Evolutionary conservation across 768 basidiomycete species (phyloP), one percentile per base, ranked within the genome.

Genomic region (Phlebiopsis gigantea): DNA sequence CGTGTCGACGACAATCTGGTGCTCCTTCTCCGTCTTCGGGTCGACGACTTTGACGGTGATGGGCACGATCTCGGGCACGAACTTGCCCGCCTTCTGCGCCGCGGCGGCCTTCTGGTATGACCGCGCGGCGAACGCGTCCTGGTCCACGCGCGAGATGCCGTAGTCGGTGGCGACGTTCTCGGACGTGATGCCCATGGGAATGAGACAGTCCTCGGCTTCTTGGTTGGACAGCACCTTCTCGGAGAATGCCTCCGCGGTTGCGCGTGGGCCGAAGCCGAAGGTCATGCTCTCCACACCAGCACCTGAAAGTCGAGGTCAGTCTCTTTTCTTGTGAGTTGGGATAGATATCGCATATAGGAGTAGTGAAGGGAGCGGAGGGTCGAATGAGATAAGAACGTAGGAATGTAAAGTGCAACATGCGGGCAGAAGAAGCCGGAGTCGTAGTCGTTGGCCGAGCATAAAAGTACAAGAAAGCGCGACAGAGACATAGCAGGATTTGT

Each of bases 151-250:
- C 26, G 86, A 75, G 68, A 96, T 82, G 57, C 76, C 75, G 71
- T 80, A 95, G 55, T 92, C 84, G 48, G 77, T 69, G 12, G 93
- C 90, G 61, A 94, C 91, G 68, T 93, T 93, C 75, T 95, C 93
- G n/a, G 89, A 92, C 19, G 94, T 94, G 75, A 94, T 85, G 31
- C 93, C 94, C 90, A 93, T 93, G 44, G 91, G 91, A 57, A 90
- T 75, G 25, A 88, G 77, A 67, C 91, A 93, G 73, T 94, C 92
- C 57, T 81, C 81, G 2, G 92, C 82, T 62, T 88, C 85, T 62
- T 82, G 73, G 71, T 79, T 83, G 30, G 76, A 63, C 58, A 89
- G 77, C 46, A 94, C 76, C 46, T 79, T 77, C 22, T 88, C 83
- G 2, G 88, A 85, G 71, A 77, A 84, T 50, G 71, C 75, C 51